Conservation (phyloP, 192 early-diverging fungal genomes). For the Haplosporangium gracile region DNA sequence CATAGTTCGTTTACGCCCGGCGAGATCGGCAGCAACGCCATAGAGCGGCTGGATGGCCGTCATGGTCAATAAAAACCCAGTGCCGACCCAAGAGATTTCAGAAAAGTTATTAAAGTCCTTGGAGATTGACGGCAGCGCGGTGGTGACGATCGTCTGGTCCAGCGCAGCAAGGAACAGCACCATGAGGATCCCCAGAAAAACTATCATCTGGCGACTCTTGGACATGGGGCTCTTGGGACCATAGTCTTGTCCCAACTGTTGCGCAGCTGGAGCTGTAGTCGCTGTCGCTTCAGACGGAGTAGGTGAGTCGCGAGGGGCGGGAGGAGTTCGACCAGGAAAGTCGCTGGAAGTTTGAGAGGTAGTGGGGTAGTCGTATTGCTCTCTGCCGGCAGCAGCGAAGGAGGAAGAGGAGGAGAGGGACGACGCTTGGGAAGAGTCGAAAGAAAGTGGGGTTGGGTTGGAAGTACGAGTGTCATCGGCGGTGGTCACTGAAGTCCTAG, state of each 20-base stretch:
- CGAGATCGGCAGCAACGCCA: slow-evolving; percentile 36
- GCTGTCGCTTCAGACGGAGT: background rate
- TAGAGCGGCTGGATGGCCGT: slow-evolving; percentile 46
- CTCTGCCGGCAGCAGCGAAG: background rate
- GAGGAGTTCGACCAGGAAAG: too few relatives aligned
- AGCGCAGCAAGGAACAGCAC: slow-evolving; percentile 67
- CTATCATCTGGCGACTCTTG: slow-evolving; percentile 19
- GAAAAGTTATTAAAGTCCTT: slow-evolving; percentile 67
- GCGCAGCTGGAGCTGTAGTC: background rate
- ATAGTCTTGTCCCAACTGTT: slow-evolving; percentile 39
- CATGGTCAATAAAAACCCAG: slow-evolving; percentile 72
- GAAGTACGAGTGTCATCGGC: background rate
- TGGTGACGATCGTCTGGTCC: slow-evolving; percentile 72
- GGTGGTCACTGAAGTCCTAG: background rate
- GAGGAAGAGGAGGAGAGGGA: background rate
- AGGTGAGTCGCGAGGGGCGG: background rate
- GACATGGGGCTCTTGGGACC: slow-evolving; percentile 43
- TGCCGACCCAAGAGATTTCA: slow-evolving; percentile 85
- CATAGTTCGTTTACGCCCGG: slow-evolving; percentile 40
- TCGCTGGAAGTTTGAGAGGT: background rate
- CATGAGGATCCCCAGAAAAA: slow-evolving; percentile 51
- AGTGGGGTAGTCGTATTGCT: background rate
- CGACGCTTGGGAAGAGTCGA: background rate
- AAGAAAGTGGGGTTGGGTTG: background rate
- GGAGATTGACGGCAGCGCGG: slow-evolving; percentile 67